Percentiles rank a stretch among this genome's conserved stretches.
These are phyloP conservation scores for Chaetoscypha palmicola DNA, from an alignment of 2,329 filamentous ascomycete genomes.

Conservation along the genomic window DNA sequence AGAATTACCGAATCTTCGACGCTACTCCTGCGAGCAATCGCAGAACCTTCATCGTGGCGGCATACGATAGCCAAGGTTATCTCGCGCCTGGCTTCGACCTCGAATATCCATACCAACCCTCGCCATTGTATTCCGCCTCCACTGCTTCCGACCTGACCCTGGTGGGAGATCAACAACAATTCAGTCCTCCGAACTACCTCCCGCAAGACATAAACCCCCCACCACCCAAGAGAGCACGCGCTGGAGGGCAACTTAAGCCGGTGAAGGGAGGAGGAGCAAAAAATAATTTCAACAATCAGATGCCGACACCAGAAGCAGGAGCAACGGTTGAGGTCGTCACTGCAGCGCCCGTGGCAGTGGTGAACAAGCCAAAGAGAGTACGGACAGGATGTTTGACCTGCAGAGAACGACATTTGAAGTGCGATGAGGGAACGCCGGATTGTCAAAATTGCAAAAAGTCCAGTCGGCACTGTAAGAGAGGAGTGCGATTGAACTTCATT, in stretches of 20 bases:
- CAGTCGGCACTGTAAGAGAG: constrained; percentile 76
- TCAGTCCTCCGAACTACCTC: constrained; percentile 18
- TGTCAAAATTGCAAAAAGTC: constrained; percentile 83
- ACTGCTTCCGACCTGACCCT: constrained; percentile 26
- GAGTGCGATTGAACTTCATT: constrained; percentile 84
- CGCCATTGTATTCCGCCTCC: constrained; percentile 26
- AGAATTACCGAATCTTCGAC: constrained; percentile 10
- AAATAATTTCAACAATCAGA: constrained; percentile 19
- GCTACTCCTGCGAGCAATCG: constrained; percentile 24
- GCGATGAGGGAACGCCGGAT: constrained; percentile 62
- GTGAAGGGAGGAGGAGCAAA: constrained; percentile 9
- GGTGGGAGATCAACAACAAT: constrained; percentile 25
- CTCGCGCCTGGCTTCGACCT: constrained; percentile 26
- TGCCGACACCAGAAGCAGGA: constrained; percentile 22
- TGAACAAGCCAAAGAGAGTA: constrained; percentile 69
- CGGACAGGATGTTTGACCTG: constrained; percentile 89
- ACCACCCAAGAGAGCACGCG: constrained; percentile 20
- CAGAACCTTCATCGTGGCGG: constrained; percentile 29
- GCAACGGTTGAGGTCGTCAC: constrained; percentile 14
- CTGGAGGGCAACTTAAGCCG: constrained; percentile 11
- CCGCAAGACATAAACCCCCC: constrained; percentile 19
- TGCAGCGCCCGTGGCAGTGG: constrained; percentile 10
- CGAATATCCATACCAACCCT: constrained; percentile 24
- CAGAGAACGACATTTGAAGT: constrained; percentile 82
- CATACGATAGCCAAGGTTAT: constrained; percentile 26